Percentiles rank a stretch among this genome's conserved stretches.
These are phyloP conservation scores for Cordyceps tenuipes DNA, from an alignment of 2,329 filamentous ascomycete genomes.

Conservation along the genomic window DNA sequence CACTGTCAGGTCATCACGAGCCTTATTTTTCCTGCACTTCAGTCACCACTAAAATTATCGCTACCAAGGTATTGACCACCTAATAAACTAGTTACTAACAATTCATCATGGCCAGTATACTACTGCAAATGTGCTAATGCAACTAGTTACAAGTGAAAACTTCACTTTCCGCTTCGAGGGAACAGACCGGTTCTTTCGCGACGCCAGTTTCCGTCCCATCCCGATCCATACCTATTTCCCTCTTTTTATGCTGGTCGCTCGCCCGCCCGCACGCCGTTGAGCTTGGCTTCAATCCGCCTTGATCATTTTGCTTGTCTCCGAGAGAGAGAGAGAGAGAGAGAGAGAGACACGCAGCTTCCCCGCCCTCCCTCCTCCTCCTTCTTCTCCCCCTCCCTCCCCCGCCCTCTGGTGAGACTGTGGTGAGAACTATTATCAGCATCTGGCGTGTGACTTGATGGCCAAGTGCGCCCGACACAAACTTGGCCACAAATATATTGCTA, in stretches of 20 bases:
- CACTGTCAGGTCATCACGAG: conserved; percentile 5
- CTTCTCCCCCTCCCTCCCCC: neutral
- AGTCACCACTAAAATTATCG: neutral
- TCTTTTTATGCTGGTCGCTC: neutral
- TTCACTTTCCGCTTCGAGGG: neutral
- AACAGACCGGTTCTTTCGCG: neutral
- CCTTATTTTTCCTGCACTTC: neutral
- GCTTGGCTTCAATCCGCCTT: neutral
- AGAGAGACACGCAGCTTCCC: neutral
- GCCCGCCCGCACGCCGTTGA: neutral
- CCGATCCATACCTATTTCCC: too few species aligned
- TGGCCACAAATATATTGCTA: neutral
- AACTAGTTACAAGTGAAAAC: too few species aligned
- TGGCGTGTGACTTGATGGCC: neutral
- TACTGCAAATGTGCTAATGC: neutral
- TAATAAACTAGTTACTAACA: too few species aligned
- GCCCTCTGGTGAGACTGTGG: neutral
- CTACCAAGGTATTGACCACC: neutral
- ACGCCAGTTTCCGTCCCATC: neutral
- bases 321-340: conserved; percentile 1
- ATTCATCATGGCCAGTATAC: too few species aligned
- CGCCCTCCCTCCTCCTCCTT: too few species aligned
- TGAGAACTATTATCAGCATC: neutral
- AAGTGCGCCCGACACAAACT: neutral
- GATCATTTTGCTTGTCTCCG: neutral